phyloP scores from a whole-genome alignment of 148 eudicot genomes.

The Heliamphora exappendiculata region DNA sequence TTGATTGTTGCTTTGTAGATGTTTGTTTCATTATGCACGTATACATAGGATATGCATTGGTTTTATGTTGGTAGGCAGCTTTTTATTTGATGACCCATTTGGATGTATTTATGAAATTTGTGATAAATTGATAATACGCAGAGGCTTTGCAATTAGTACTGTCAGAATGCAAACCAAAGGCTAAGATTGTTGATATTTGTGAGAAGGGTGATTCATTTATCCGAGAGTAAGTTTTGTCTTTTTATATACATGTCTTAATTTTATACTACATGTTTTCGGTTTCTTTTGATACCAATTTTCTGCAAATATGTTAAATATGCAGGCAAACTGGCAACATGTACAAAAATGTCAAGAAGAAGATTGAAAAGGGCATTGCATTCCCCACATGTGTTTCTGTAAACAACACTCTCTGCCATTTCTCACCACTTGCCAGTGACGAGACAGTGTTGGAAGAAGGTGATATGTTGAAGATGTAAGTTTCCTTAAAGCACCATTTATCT shows the following conservation, averaged over 20 bases:
- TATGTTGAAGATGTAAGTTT: slow-evolving; percentile 68
- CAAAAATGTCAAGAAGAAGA: slow-evolving; percentile 88
- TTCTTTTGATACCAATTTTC: neutral
- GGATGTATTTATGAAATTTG: neutral
- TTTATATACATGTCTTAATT: neutral
- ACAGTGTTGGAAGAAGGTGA: slow-evolving; percentile 78
- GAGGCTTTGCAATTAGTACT: slow-evolving; percentile 83
- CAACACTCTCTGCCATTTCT: slow-evolving; percentile 70
- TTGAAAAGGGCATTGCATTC: slow-evolving; percentile 88
- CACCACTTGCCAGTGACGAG: slow-evolving; percentile 82
- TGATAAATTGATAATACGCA: slow-evolving; percentile 31
- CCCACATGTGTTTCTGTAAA: slow-evolving; percentile 90
- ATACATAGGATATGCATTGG: neutral
- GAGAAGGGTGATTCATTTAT: slow-evolving; percentile 74
- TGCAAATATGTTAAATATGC: neutral
- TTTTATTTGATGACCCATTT: neutral
- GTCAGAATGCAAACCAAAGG: slow-evolving; percentile 77
- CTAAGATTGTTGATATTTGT: slow-evolving; percentile 79
- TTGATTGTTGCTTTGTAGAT: neutral
- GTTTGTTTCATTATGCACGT: neutral
- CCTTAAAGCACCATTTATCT: neutral
- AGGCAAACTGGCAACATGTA: slow-evolving; percentile 76
- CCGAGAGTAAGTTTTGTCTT: slow-evolving; percentile 35
- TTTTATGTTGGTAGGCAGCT: neutral
- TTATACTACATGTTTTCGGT: no score